Base-by-base conservation (phyloP, 805 yeast genomes). In the Kluyveromyces starmeri region DNA sequence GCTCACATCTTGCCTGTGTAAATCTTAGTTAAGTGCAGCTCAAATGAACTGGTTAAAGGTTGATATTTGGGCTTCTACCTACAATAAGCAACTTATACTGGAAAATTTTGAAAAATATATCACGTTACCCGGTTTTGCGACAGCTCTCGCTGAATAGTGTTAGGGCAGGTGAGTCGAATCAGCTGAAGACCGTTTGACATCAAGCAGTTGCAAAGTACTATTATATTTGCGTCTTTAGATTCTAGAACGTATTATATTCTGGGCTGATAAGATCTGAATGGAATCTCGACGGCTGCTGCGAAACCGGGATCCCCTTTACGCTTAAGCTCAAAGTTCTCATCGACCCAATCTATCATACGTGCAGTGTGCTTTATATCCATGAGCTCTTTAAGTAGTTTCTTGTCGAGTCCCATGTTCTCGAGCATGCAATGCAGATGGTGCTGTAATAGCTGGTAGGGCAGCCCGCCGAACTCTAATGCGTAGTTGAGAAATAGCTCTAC, bases 351-450 rank as follows among this genome's bases (percentile, higher is more conserved):
- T 14, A 85, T 54, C 47, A 89, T 55, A 39, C 80, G 83, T 5
- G 76, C 65, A 40, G 83, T 58, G 27, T 67, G 66, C 18, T 64
- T 68, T 32, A 69, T 54, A 30, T 70, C 70, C 65, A 86, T 86
- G 68, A 92, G 62, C 41, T 71, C 76, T 45, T 73, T 73, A 29
- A 75, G 63, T 28, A 71, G 56, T 1, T 53, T 46, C 44, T 70
- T 72, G 2, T 67, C 50, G 7, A 78, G 37, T 34, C 60, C 65
- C 40, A 68, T 67, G 26, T 51, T 57, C 26, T 75, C 83, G 43
- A 86, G 58, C 97, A 92, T 89, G 55, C 92, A 83, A 8, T 82
- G 73, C 35, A 92, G 55, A 58, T 89, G 97, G 51, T 89, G 96
- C 55, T 85, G 95, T 3, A 77, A 67, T 24, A 89, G 65, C 51